These are phyloP conservation scores for Diospyros lotus DNA, from an alignment of 148 eudicot genomes.

Conservation along the genomic window DNA sequence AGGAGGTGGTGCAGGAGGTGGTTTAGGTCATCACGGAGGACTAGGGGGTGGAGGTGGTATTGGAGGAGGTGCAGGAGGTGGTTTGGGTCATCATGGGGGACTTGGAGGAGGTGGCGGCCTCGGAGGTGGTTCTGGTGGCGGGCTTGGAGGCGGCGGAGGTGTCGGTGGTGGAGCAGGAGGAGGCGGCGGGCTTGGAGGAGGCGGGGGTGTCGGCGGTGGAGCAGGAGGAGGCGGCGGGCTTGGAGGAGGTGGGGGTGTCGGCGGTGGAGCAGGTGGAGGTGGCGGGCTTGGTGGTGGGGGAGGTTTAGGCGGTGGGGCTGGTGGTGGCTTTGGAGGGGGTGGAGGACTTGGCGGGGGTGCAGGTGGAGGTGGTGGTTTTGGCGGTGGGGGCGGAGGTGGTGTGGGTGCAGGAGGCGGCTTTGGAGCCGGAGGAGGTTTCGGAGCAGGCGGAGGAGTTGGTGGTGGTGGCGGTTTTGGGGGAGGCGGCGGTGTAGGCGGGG, in stretches of 20 bases:
- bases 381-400: neutral
- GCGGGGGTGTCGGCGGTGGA: neutral
- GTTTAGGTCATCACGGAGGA: neutral
- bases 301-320: constrained; percentile 12
- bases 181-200: neutral
- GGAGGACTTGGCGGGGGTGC: constrained; percentile 14
- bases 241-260: neutral
- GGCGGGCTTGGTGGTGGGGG: constrained; percentile 8
- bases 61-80: constrained; percentile 6
- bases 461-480: constrained; percentile 13
- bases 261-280: neutral
- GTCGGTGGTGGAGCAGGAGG: neutral
- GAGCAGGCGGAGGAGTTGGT: neutral
- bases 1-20: neutral
- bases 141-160: neutral
- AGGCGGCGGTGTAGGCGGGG: constrained; percentile 2
- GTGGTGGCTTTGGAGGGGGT: constrained; percentile 4
- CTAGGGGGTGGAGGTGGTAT: neutral
- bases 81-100: constrained; percentile 1
- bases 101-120: constrained; percentile 4
- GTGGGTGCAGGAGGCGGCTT: neutral
- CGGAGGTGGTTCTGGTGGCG: neutral
- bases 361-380: constrained; percentile 6
- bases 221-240: neutral
- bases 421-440: neutral